Evolutionary conservation across 2,329 filamentous ascomycete genomes (phyloP).

Genomic region (Xylaria sp.): DNA sequence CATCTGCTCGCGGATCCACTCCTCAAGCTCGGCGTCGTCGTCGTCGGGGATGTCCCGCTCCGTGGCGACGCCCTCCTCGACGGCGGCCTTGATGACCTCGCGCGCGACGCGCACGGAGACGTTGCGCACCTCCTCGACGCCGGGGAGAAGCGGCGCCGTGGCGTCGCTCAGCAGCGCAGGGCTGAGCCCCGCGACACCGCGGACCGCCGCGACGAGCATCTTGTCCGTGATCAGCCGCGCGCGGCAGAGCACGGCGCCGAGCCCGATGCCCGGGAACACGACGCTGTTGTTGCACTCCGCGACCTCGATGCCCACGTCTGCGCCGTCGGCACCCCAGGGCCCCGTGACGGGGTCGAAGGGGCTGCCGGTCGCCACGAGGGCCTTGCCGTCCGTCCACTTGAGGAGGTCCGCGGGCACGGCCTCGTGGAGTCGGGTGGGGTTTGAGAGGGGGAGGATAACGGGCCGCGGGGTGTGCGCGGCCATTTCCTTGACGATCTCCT

Average conservation of each 20-base stretch:
- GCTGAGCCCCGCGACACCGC: slow-evolving; percentile 75
- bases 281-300: slow-evolving; percentile 92
- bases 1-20: slow-evolving; percentile 84
- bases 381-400: slow-evolving; percentile 81
- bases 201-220: slow-evolving; percentile 84
- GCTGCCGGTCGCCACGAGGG: slow-evolving; percentile 83
- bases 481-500: slow-evolving; percentile 81
- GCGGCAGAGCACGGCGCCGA: slow-evolving; percentile 79
- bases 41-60: slow-evolving; percentile 71
- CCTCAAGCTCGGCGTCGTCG: slow-evolving; percentile 67
- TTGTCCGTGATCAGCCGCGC: slow-evolving; percentile 74
- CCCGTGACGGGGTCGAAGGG: slow-evolving; percentile 80
- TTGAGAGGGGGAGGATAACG: slow-evolving; percentile 84
- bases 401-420: slow-evolving; percentile 81
- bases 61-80: slow-evolving; percentile 74
- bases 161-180: slow-evolving; percentile 75
- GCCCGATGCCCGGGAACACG: slow-evolving; percentile 86
- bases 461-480: slow-evolving; percentile 76
- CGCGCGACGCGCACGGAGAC: slow-evolving; percentile 83
- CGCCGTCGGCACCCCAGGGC: slow-evolving; percentile 61
- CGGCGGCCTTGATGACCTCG: slow-evolving; percentile 77
- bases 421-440: slow-evolving; percentile 86
- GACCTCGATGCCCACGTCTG: slow-evolving; percentile 59
- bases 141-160: slow-evolving; percentile 76
- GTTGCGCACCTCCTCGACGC: slow-evolving; percentile 77